Evolutionary conservation across 1,284 basidiomycete genomes (phyloP).

Genomic region (Phaffia rhodozyma): DNA sequence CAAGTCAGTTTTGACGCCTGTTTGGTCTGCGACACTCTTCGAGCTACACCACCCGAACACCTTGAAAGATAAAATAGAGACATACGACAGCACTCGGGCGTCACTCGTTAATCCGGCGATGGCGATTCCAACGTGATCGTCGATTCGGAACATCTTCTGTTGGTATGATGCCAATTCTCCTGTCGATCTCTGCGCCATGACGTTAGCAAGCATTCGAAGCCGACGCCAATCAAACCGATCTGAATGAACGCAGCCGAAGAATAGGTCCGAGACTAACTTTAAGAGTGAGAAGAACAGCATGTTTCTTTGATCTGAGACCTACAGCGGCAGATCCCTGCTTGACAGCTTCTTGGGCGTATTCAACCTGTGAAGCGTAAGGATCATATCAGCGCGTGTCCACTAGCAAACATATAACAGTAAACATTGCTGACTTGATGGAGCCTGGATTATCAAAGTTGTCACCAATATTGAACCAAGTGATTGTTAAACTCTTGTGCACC

Average conservation of each 20-base stretch:
- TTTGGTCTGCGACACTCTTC: too few species aligned
- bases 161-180: slow-evolving; percentile 97
- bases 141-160: slow-evolving; percentile 99
- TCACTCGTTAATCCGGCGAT: slow-evolving; percentile 97
- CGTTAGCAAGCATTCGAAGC: neutral
- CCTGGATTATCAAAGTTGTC: slow-evolving; percentile 34
- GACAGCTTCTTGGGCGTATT: slow-evolving; percentile 98
- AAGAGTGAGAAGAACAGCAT: slow-evolving; percentile 82
- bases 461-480: neutral
- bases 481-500: neutral
- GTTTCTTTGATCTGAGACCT: slow-evolving; percentile 86
- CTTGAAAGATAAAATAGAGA: slow-evolving; percentile 6
- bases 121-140: slow-evolving; percentile 96
- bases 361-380: slow-evolving; percentile 61
- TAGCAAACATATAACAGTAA: neutral
- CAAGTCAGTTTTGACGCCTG: too few species aligned
- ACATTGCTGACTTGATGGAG: slow-evolving; percentile 33
- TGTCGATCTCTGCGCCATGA: slow-evolving; percentile 66
- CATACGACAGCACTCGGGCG: slow-evolving; percentile 85
- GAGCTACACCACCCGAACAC: neutral
- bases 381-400: slow-evolving; percentile 7
- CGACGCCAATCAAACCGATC: neutral
- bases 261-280: slow-evolving; percentile 47
- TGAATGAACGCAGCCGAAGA: neutral
- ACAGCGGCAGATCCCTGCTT: slow-evolving; percentile 99